These are phyloP conservation scores for Calycina herbarum DNA, from an alignment of 2,329 filamentous ascomycete genomes.

Conservation along the genomic window DNA sequence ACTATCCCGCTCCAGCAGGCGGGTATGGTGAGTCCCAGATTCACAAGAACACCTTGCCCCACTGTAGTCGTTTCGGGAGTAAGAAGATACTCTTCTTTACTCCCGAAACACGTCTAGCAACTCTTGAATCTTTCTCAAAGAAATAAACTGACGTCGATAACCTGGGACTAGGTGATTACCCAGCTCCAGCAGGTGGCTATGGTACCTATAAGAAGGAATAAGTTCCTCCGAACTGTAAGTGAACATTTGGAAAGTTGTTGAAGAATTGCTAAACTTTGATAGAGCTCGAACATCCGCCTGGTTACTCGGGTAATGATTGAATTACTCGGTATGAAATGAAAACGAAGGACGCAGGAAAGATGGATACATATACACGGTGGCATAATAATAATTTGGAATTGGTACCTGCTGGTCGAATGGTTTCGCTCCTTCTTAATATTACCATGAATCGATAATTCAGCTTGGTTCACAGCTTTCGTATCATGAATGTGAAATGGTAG, in stretches of 20 bases:
- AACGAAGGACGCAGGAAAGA: background rate
- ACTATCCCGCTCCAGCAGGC: conserved; percentile 2
- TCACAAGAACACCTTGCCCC: no score
- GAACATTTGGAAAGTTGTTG: background rate
- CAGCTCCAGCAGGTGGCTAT: conserved; percentile 3
- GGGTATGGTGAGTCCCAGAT: conserved; percentile 4
- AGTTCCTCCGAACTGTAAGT: background rate
- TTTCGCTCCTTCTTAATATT: background rate
- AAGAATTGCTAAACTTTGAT: background rate
- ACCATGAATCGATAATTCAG: background rate
- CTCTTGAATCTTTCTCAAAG: no score
- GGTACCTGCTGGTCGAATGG: background rate
- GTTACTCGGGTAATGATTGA: background rate
- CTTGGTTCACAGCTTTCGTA: background rate
- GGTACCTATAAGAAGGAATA: conserved; percentile 1
- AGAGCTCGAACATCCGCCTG: background rate
- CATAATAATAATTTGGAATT: background rate
- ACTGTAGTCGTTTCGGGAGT: no score
- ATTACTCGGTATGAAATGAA: background rate
- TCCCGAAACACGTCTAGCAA: no score
- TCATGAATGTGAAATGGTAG: background rate
- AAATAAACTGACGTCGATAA: no score
- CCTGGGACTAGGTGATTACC: no score
- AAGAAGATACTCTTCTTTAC: no score
- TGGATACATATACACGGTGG: background rate